These are phyloP conservation scores for Cenococcum geophilum DNA, from an alignment of 495 filamentous ascomycete species.

Conservation along the genomic window DNA sequence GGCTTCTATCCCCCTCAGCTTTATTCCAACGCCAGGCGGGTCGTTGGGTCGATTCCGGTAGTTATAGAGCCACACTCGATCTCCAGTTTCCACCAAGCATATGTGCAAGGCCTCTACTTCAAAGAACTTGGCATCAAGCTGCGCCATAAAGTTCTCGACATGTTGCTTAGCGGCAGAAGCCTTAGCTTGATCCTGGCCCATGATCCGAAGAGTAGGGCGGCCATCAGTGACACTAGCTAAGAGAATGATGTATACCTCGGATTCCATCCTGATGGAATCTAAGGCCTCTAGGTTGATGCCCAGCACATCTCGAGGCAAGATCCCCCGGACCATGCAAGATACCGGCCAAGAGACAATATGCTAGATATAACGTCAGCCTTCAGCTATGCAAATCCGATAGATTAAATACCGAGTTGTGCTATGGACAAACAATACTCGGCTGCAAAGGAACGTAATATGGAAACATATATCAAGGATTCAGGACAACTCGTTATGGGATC, in stretches of 20 bases:
- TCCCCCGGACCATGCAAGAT: neutral
- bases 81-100: neutral
- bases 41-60: neutral
- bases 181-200: neutral
- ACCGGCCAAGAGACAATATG: neutral
- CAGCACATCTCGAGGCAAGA: neutral
- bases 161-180: neutral
- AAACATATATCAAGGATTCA: too few relatives aligned
- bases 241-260: neutral
- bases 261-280: neutral
- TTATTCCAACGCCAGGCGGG: too few relatives aligned
- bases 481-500: too few relatives aligned
- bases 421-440: too few relatives aligned
- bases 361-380: neutral
- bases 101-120: neutral
- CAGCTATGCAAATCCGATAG: too few relatives aligned
- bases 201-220: neutral
- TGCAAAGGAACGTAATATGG: too few relatives aligned
- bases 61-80: neutral
- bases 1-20: too few relatives aligned
- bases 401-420: too few relatives aligned
- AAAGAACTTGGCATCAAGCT: neutral
- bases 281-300: neutral
- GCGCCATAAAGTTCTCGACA: neutral
- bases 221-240: neutral